Percentiles rank a stretch among this genome's conserved stretches.
phyloP scores from a whole-genome alignment of 768 basidiomycete genomes.

The Coprinopsis strossmayeri region DNA sequence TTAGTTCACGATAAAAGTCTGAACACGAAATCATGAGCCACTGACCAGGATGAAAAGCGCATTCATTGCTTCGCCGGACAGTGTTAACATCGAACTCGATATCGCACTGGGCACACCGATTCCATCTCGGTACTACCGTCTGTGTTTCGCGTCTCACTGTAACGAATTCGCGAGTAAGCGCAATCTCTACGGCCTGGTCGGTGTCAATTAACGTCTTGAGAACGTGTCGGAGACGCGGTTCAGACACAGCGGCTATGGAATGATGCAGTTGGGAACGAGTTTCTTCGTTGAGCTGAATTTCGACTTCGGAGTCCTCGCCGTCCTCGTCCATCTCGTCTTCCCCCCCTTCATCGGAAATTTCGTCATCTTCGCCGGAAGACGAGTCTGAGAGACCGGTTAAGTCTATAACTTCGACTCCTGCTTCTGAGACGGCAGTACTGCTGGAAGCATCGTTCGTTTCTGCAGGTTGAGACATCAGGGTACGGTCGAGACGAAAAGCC shows the following conservation, averaged over 20 bases:
- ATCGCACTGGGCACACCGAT: conserved; percentile 39
- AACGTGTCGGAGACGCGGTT: conserved; percentile 36
- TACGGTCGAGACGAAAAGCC: background rate
- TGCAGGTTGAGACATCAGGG: background rate
- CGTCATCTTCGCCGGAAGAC: conserved; percentile 21
- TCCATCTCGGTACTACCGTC: conserved; percentile 37
- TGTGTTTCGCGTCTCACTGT: conserved; percentile 28
- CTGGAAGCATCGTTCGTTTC: background rate
- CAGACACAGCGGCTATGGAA: conserved; percentile 36
- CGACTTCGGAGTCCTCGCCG: conserved; percentile 23
- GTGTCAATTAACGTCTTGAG: conserved; percentile 31
- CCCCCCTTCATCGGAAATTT: conserved; percentile 14
- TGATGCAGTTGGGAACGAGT: conserved; percentile 36
- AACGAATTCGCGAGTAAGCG: conserved; percentile 37
- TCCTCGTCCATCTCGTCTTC: conserved; percentile 15
- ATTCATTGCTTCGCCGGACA: conserved; percentile 33
- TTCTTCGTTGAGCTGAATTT: conserved; percentile 30
- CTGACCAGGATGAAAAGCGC: conserved; percentile 47
- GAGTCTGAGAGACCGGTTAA: conserved; percentile 32
- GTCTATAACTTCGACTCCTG: conserved; percentile 32
- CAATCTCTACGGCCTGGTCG: conserved; percentile 34
- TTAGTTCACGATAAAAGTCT: too few relatives aligned
- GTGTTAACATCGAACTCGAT: conserved; percentile 39
- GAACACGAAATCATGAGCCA: background rate
- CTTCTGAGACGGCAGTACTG: background rate